phyloP scores from a whole-genome alignment of 2,329 filamentous ascomycete genomes.

The Arthrobotrys pseudoclavata region DNA sequence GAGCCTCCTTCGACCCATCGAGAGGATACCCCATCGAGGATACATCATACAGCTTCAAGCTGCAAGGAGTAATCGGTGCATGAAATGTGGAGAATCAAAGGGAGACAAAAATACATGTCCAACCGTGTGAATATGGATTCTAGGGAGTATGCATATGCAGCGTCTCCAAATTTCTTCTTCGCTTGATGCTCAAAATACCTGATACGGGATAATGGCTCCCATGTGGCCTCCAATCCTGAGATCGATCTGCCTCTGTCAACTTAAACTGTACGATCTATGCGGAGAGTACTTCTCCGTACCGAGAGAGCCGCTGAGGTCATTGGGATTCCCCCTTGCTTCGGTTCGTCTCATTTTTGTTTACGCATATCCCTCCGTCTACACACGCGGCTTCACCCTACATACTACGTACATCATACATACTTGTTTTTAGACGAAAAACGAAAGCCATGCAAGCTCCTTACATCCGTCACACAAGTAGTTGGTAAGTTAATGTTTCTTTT shows the following conservation, averaged over 20 bases:
- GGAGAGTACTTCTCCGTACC: conserved; percentile 36
- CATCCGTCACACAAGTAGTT: conserved; percentile 36
- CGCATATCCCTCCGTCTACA: conserved; percentile 24
- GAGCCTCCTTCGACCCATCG: conserved; percentile 24
- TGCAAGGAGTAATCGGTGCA: conserved; percentile 25
- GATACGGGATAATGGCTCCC: conserved; percentile 26
- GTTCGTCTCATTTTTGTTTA: conserved; percentile 25
- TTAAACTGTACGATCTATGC: conserved; percentile 35
- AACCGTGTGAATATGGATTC: conserved; percentile 32
- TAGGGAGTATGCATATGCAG: conserved; percentile 10
- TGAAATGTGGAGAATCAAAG: conserved; percentile 46
- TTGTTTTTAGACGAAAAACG: conserved; percentile 4
- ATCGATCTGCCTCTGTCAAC: conserved; percentile 38
- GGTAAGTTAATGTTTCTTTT: not conserved
- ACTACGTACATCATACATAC: not conserved
- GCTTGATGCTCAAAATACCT: conserved; percentile 18
- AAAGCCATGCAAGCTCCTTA: conserved; percentile 32
- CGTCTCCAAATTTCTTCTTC: conserved; percentile 14
- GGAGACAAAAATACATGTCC: conserved; percentile 11
- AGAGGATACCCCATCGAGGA: conserved; percentile 11
- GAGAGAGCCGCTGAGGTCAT: conserved; percentile 58
- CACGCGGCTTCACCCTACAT: conserved; percentile 15
- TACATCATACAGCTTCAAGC: conserved; percentile 27
- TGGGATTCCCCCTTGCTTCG: conserved; percentile 55
- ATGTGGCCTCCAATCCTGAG: conserved; percentile 47